phyloP scores from a whole-genome alignment of 257 asterid species.

The Rehmannia glutinosa region DNA sequence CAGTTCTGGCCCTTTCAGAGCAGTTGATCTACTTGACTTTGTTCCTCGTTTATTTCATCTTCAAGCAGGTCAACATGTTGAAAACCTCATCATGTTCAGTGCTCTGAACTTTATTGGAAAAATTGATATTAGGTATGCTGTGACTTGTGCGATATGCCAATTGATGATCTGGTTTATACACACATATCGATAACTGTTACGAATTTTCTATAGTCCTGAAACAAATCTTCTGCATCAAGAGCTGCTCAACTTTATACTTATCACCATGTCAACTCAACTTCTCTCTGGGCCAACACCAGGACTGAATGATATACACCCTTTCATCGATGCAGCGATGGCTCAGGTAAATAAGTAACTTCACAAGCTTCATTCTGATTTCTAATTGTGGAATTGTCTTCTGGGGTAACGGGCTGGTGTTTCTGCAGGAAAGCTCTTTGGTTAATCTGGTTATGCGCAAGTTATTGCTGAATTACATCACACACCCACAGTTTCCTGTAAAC shows the following conservation, averaged over 20 bases:
- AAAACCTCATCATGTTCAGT: constrained; percentile 57
- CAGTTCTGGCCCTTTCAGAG: background rate
- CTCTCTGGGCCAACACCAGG: constrained; percentile 93
- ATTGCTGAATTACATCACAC: constrained; percentile 67
- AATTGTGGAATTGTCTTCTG: background rate
- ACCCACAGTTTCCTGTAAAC: constrained; percentile 46
- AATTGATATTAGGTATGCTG: constrained; percentile 79
- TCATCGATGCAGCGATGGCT: constrained; percentile 79
- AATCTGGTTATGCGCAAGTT: constrained; percentile 57
- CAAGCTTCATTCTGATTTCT: constrained; percentile 5
- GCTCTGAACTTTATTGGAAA: constrained; percentile 71
- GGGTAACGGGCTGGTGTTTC: constrained; percentile 11
- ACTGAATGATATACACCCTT: constrained; percentile 79
- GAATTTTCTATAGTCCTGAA: constrained; percentile 44
- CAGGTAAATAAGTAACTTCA: constrained; percentile 46
- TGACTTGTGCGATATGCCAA: constrained; percentile 8
- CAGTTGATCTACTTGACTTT: constrained; percentile 11
- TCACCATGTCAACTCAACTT: constrained; percentile 88
- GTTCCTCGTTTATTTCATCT: constrained; percentile 8
- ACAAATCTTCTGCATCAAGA: constrained; percentile 81
- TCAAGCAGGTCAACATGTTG: constrained; percentile 58
- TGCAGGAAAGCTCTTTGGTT: constrained; percentile 77
- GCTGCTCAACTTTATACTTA: constrained; percentile 76
- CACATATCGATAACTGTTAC: constrained; percentile 21
- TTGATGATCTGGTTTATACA: constrained; percentile 12